These are phyloP conservation scores for Claviceps cyperi DNA, from an alignment of 2,329 filamentous ascomycete genomes.

Conservation along the genomic window DNA sequence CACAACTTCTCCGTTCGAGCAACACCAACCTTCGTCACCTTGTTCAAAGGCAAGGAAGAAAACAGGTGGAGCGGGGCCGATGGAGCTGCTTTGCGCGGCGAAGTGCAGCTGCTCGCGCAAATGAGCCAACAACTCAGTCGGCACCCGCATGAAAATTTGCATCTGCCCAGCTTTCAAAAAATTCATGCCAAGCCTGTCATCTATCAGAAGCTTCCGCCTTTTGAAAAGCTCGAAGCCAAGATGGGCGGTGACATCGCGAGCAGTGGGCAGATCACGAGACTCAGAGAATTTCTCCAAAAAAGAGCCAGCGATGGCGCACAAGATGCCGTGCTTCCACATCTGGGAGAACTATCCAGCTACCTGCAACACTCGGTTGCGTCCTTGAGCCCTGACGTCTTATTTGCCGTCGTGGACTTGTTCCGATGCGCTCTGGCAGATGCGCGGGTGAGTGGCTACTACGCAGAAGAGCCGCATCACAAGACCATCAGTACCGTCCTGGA, in stretches of 20 bases:
- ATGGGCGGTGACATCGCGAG: conserved; percentile 47
- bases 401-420: conserved; percentile 75
- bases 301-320: conserved; percentile 43
- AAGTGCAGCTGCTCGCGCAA: conserved; percentile 58
- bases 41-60: conserved; percentile 59
- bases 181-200: conserved; percentile 50
- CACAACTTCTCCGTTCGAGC: conserved; percentile 53
- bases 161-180: conserved; percentile 54
- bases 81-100: conserved; percentile 49
- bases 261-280: conserved; percentile 42
- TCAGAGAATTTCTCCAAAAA: conserved; percentile 58
- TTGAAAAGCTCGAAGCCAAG: conserved; percentile 69
- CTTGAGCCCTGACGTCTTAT: conserved; percentile 52
- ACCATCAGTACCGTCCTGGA: conserved; percentile 49
- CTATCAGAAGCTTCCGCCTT: conserved; percentile 65
- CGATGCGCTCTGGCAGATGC: conserved; percentile 64
- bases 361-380: conserved; percentile 38
- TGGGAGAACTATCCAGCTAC: conserved; percentile 49
- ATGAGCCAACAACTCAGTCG: conserved; percentile 50
- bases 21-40: conserved; percentile 83
- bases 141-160: conserved; percentile 61
- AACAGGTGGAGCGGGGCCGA: conserved; percentile 74
- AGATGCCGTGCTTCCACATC: conserved; percentile 55
- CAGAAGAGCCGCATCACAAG: conserved; percentile 53
- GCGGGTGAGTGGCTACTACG: conserved; percentile 68